Evolutionary conservation across 371 early-diverging fungal genomes (phyloP), one percentile per base, ranked within the genome.

Genomic region (Mucor circinelloides): DNA sequence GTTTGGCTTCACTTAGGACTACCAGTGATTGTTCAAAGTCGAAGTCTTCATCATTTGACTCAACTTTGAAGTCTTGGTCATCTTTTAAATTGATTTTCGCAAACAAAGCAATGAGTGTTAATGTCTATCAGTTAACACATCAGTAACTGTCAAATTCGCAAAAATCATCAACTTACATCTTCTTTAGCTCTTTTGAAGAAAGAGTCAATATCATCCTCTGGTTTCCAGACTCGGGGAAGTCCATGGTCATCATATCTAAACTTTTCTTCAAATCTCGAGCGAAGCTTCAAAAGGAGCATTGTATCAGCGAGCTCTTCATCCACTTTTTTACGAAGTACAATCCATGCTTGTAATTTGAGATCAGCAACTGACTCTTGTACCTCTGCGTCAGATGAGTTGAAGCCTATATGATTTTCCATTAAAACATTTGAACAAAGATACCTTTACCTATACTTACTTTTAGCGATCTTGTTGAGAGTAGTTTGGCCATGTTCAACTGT

Each of bases 201-300:
- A 25, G 81, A 77, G 70, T 99, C 98, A 57, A 99, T 97, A 77
- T 97, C 95, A 77, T 98, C 98, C 23, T 88, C 87, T 6, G 96
- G 94, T 63, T 89, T 91, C 98, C 98, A 99, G 17, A 99, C 93
- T 31, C 94, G 84, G 8, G 99, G 99, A 28, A 98, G 75, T 10
- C 97, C 98, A 21, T 89, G 80, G 4, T 91, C 93, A 67, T 97
- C 98, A 74, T 97, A 97, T 57, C 96, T 81, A 85, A 99, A 99
- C 67, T 90, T 85, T 64, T 91, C 91, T 77, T 98, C 97, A 66
- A 98, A 94, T 48, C 88, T 50, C 31, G 19, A 40, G 38, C 93
- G 86, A 58, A 97, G 83, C 66, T 94, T 91, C 60, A 91, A 79
- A 19, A 95, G 73, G 55, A 97, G 77, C 84, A 90, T 85, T 40